These are phyloP conservation scores for Vaccinium myrtillus DNA, from an alignment of 148 eudicot species.

Conservation along the genomic window DNA sequence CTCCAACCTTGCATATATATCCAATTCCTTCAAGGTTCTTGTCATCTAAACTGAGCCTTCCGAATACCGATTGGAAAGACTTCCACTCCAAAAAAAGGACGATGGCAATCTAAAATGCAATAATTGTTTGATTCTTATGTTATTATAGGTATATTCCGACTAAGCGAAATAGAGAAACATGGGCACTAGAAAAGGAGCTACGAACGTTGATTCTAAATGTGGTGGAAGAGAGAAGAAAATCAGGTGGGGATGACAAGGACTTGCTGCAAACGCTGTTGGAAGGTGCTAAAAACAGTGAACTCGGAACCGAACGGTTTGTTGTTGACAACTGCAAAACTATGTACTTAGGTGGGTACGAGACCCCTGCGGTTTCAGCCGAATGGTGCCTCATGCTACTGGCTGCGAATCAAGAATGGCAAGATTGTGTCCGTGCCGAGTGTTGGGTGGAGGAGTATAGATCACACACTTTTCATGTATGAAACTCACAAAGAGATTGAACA, in stretches of 20 bases:
- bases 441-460: too few relatives aligned
- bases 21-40: too few relatives aligned
- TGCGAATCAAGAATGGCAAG: conserved; percentile 6
- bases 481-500: too few relatives aligned
- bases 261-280: conserved; percentile 11
- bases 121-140: not conserved
- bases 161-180: not conserved
- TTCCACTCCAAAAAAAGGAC: too few relatives aligned
- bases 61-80: too few relatives aligned
- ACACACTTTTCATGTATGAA: too few relatives aligned
- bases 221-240: conserved; percentile 8
- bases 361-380: not conserved
- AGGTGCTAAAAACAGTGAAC: conserved; percentile 6
- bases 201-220: not conserved
- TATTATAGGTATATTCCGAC: not conserved
- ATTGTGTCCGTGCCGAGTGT: not conserved
- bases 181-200: conserved; percentile 6
- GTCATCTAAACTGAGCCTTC: too few relatives aligned
- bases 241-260: conserved; percentile 9
- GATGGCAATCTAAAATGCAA: too few relatives aligned
- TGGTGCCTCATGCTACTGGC: conserved; percentile 20
- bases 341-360: conserved; percentile 14
- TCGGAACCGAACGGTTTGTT: conserved; percentile 9
- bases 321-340: conserved; percentile 19
- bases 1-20: too few relatives aligned